Percentiles rank a stretch among this genome's conserved stretches.
phyloP scores from a whole-genome alignment of 108 stramenopile genomes.

The Mediolabrus comicus region DNA sequence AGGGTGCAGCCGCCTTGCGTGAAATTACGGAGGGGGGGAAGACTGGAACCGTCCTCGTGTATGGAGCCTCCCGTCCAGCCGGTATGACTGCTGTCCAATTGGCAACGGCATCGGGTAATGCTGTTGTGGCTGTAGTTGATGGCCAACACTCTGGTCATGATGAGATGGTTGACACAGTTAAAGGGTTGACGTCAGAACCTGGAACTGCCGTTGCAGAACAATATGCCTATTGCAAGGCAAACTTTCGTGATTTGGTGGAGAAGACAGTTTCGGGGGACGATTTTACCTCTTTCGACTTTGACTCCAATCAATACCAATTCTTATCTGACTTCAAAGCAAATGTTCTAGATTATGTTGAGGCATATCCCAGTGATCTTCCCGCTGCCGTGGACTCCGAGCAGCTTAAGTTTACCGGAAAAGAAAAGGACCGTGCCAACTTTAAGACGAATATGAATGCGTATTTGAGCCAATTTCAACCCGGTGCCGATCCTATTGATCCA shows the following conservation, averaged over 20 bases:
- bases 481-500: slow-evolving; percentile 65
- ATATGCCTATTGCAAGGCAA: slow-evolving; percentile 75
- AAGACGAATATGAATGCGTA: slow-evolving; percentile 77
- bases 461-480: slow-evolving; percentile 71
- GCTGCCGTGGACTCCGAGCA: slow-evolving; percentile 67
- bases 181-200: slow-evolving; percentile 73
- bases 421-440: slow-evolving; percentile 78
- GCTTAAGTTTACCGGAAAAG: slow-evolving; percentile 76
- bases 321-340: slow-evolving; percentile 78
- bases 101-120: slow-evolving; percentile 54
- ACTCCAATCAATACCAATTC: slow-evolving; percentile 42
- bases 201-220: slow-evolving; percentile 81
- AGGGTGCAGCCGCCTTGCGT: slow-evolving; percentile 75
- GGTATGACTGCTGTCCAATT: slow-evolving; percentile 74
- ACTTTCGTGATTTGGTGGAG: slow-evolving; percentile 71
- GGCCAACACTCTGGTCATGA: slow-evolving; percentile 75
- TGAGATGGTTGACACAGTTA: slow-evolving; percentile 74
- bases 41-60: slow-evolving; percentile 76
- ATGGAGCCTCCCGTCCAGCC: slow-evolving; percentile 73
- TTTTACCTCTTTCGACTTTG: slow-evolving; percentile 31
- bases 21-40: slow-evolving; percentile 25
- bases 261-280: slow-evolving; percentile 62
- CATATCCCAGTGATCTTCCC: slow-evolving; percentile 70
- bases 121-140: slow-evolving; percentile 81
- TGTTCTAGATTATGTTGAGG: slow-evolving; percentile 59